phyloP scores from a whole-genome alignment of 257 asterid genomes.

The Leptodermis oblonga region DNA sequence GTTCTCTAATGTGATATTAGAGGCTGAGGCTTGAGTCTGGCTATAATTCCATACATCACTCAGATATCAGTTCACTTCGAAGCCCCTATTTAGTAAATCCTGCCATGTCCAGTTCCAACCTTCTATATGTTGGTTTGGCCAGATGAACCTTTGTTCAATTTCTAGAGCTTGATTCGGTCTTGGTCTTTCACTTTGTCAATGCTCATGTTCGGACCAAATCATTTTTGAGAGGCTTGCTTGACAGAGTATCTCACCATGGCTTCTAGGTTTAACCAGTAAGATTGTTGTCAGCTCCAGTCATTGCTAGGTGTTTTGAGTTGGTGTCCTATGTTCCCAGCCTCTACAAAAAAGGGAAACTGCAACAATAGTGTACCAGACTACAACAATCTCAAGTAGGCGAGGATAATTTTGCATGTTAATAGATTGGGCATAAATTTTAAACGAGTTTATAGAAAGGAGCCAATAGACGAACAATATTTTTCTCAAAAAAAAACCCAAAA shows the following conservation, averaged over 20 bases:
- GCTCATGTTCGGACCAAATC: too few relatives aligned
- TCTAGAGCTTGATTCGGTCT: neutral
- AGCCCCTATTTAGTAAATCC: neutral
- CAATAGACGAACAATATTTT: too few relatives aligned
- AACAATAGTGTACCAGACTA: neutral
- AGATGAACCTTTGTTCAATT: neutral
- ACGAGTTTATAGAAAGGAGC: neutral
- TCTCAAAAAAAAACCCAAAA: too few relatives aligned
- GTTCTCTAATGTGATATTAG: neutral
- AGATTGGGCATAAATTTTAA: neutral
- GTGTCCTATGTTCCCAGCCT: neutral
- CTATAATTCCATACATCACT: neutral
- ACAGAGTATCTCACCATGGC: neutral
- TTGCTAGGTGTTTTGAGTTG: neutral
- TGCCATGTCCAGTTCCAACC: neutral
- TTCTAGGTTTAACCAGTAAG: too few relatives aligned
- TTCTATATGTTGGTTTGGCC: neutral
- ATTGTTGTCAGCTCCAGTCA: neutral
- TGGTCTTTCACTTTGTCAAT: too few relatives aligned
- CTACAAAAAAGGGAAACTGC: neutral
- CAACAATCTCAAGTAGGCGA: neutral
- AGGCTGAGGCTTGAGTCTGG: neutral
- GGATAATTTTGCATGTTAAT: neutral
- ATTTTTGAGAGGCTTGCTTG: too few relatives aligned
- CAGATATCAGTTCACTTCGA: neutral